These are phyloP conservation scores for Ceratocystis cubensis DNA, from an alignment of 2,329 filamentous ascomycete genomes.

Conservation along the genomic window DNA sequence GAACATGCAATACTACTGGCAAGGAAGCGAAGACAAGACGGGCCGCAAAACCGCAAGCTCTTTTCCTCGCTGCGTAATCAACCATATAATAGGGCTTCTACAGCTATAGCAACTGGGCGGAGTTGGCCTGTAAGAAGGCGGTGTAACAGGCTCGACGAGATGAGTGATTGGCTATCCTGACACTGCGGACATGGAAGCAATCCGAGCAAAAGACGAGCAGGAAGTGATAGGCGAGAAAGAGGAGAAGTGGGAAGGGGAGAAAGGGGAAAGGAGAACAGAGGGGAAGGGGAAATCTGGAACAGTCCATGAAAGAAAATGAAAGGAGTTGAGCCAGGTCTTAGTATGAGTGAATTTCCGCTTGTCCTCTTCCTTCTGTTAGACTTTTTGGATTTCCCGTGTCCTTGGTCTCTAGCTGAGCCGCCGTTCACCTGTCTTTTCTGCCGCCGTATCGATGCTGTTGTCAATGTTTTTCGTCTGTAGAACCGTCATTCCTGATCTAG, in stretches of 20 bases:
- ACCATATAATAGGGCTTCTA: not conserved
- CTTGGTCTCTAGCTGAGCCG: not conserved
- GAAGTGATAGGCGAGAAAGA: not conserved
- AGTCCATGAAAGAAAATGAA: not conserved
- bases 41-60: too few species aligned
- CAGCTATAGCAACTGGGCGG: not conserved
- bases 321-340: not conserved
- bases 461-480: not conserved
- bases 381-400: not conserved
- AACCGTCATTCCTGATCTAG: not conserved
- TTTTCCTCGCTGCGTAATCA: not conserved
- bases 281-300: not conserved
- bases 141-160: not conserved
- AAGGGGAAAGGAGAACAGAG: not conserved
- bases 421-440: not conserved
- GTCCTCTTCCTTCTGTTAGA: too few species aligned
- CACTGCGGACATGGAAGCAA: not conserved
- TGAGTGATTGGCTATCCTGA: not conserved
- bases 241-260: not conserved
- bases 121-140: not conserved
- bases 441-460: too few species aligned
- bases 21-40: not conserved
- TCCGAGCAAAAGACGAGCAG: not conserved
- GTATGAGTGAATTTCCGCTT: not conserved
- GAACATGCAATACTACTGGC: not conserved